phyloP scores from a whole-genome alignment of 176 grass and related monocot species.

The Paspalum notatum region DNA sequence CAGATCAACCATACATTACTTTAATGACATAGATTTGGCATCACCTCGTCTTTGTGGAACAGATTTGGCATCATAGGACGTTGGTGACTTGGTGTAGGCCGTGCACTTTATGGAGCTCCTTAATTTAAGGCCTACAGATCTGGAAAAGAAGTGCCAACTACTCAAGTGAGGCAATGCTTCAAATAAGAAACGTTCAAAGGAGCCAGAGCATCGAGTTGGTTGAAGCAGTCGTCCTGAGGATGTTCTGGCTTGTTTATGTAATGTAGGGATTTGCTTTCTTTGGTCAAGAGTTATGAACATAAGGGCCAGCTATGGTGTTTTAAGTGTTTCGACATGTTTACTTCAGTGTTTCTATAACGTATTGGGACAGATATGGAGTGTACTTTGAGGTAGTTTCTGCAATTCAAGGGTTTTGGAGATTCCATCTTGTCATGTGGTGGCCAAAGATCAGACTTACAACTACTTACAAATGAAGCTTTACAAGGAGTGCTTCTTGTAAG shows the following conservation, averaged over 20 bases:
- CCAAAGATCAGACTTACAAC: constrained; percentile 41
- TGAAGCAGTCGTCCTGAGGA: constrained; percentile 46
- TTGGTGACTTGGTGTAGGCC: constrained; percentile 74
- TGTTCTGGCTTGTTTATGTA: constrained; percentile 61
- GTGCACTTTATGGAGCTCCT: constrained; percentile 70
- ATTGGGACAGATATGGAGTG: constrained; percentile 46
- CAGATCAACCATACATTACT: constrained; percentile 73
- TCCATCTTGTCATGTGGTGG: constrained; percentile 33
- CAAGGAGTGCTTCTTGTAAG: constrained; percentile 46
- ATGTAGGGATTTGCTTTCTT: constrained; percentile 65
- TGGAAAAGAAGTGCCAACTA: constrained; percentile 58
- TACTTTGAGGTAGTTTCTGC: constrained; percentile 47
- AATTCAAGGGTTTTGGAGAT: constrained; percentile 58
- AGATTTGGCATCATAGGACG: constrained; percentile 57
- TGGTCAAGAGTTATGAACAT: constrained; percentile 66
- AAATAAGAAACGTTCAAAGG: constrained; percentile 47
- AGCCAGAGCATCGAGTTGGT: constrained; percentile 53
- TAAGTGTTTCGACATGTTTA: constrained; percentile 56
- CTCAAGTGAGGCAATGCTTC: constrained; percentile 36
- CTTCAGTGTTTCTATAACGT: constrained; percentile 63
- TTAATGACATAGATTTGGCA: constrained; percentile 76
- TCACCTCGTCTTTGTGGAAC: constrained; percentile 55
- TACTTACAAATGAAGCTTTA: constrained; percentile 50
- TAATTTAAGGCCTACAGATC: constrained; percentile 53
- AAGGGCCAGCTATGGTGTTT: constrained; percentile 47